Conservation (phyloP, 768 basidiomycete species). For the Mycena sanguinolenta region DNA sequence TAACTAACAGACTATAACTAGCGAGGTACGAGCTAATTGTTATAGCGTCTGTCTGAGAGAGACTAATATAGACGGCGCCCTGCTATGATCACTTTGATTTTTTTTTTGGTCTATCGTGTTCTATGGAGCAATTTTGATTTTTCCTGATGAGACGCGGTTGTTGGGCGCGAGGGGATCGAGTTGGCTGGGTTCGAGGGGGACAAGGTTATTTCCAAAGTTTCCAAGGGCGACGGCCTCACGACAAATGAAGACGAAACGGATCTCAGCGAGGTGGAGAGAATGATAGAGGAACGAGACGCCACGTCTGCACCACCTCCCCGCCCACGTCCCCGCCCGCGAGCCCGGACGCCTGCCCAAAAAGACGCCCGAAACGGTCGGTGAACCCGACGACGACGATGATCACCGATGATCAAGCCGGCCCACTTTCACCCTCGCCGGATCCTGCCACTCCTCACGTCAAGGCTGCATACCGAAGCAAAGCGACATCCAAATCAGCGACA, state of each 20-base stretch:
- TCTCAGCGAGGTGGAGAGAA: slow-evolving; percentile 47
- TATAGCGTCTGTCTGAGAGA: no score
- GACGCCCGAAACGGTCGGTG: background rate
- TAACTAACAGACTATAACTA: no score
- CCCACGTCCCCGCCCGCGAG: slow-evolving; percentile 39
- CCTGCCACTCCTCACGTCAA: slow-evolving; percentile 43
- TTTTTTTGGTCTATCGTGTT: no score
- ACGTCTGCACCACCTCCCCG: slow-evolving; percentile 33
- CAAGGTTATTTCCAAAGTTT: slow-evolving; percentile 68
- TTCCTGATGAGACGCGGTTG: slow-evolving; percentile 82
- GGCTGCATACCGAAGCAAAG: slow-evolving; percentile 40
- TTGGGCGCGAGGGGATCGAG: slow-evolving; percentile 87
- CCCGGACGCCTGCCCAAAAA: slow-evolving; percentile 29
- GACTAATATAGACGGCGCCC: no score
- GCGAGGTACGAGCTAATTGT: no score
- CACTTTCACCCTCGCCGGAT: slow-evolving; percentile 33
- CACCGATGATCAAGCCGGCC: no score
- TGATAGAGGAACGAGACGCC: slow-evolving; percentile 35
- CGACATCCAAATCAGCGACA: slow-evolving; percentile 38
- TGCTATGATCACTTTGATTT: no score
- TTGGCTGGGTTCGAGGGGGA: slow-evolving; percentile 88
- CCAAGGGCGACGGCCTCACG: slow-evolving; percentile 46
- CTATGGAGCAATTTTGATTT: no score
- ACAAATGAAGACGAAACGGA: slow-evolving; percentile 57
- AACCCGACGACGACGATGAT: slow-evolving; percentile 8